Conservation (phyloP, 352 stramenopile genomes). For the Pythium periplocum region DNA sequence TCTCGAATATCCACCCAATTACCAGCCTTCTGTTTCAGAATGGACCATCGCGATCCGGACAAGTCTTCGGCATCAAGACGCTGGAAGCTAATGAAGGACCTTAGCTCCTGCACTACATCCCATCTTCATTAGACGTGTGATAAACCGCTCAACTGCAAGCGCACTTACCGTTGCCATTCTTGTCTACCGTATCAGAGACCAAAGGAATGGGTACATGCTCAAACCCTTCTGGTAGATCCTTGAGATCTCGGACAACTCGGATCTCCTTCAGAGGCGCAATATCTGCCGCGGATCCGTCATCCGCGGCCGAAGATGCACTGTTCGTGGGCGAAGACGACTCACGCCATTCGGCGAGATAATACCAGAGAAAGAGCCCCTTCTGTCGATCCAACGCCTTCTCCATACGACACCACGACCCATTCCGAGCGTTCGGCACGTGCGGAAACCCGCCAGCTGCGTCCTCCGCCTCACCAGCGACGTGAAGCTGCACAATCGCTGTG, state of each 20-base stretch:
- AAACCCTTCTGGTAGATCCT: conserved; percentile 66
- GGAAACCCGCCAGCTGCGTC: conserved; percentile 12
- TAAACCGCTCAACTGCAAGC: not conserved
- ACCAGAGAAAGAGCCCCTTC: conserved; percentile 64
- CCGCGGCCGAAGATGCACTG: not conserved
- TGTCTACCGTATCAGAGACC: conserved; percentile 24
- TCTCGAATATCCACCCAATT: conserved; percentile 85
- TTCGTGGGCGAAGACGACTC: conserved; percentile 9
- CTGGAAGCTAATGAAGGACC: conserved; percentile 68
- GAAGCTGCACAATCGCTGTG: conserved; percentile 49
- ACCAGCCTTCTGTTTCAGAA: conserved; percentile 53
- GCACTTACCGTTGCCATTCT: conserved; percentile 26
- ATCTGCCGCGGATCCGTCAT: not conserved
- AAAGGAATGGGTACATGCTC: conserved; percentile 47
- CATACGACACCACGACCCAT: conserved; percentile 42
- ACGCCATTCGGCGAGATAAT: conserved; percentile 22
- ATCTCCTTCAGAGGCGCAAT: conserved; percentile 75
- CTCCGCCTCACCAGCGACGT: conserved; percentile 29
- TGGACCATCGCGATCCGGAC: conserved; percentile 62
- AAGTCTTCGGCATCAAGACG: conserved; percentile 64
- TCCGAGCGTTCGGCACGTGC: conserved; percentile 4
- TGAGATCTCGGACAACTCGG: conserved; percentile 56
- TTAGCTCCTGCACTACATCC: conserved; percentile 29
- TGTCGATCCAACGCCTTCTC: conserved; percentile 72
- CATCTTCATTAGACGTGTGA: no score